Percentiles rank a stretch among this genome's conserved stretches.
Conservation (phyloP, 2,329 filamentous ascomycete genomes). For the Penicillium sp. region DNA sequence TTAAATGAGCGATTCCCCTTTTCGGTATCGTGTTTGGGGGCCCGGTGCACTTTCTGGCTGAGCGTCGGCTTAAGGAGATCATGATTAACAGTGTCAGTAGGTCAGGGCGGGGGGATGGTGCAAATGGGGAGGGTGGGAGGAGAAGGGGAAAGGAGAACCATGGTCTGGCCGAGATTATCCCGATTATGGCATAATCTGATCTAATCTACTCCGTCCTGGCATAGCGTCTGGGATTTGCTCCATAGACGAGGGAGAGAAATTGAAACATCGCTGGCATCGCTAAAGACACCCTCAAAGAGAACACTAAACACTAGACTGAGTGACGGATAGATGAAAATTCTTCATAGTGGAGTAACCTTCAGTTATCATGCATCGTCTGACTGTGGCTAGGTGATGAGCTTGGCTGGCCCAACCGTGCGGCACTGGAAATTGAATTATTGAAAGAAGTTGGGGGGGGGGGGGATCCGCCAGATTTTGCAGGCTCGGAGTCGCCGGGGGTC, state of each 20-base stretch:
- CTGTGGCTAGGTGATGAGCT: neutral
- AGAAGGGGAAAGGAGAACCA: neutral
- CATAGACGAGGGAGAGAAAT: too few species aligned
- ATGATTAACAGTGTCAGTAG: too few species aligned
- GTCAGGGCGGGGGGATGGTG: too few species aligned
- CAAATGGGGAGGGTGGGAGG: too few species aligned
- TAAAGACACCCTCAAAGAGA: neutral
- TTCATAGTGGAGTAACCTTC: neutral
- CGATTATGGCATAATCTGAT: neutral
- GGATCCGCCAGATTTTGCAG: neutral
- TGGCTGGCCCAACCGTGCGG: neutral
- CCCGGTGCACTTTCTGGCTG: neutral
- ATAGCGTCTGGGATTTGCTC: too few species aligned
- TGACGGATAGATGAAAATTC: too few species aligned
- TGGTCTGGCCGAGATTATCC: neutral
- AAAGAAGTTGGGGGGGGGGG: neutral
- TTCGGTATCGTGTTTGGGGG: neutral
- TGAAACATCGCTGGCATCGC: neutral
- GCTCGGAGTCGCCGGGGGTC: slow-evolving; percentile 2
- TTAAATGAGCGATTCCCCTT: neutral
- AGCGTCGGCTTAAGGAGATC: too few species aligned
- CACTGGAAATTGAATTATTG: slow-evolving; percentile 1
- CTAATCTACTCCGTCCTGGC: too few species aligned
- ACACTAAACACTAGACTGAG: neutral
- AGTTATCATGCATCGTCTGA: neutral